Percentiles rank a stretch among this genome's conserved stretches.
phyloP scores from a whole-genome alignment of 1,284 basidiomycete genomes.

The Fomitopsis pinicola region DNA sequence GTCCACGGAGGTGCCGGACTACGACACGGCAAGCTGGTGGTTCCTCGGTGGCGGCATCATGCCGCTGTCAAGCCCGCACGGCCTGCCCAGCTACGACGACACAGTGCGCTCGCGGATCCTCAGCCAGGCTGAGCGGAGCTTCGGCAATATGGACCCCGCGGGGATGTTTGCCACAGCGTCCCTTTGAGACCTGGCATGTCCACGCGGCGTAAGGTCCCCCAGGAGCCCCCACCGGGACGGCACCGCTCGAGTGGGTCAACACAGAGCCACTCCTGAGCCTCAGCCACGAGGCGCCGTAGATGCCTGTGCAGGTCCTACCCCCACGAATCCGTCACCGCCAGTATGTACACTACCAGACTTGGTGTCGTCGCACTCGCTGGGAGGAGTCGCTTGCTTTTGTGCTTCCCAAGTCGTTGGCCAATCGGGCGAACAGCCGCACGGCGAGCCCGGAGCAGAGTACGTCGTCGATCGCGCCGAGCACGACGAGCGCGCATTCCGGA shows the following conservation, averaged over 20 bases:
- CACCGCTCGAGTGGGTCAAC: slow-evolving; percentile 74
- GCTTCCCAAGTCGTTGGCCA: slow-evolving; percentile 31
- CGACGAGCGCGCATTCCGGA: slow-evolving; percentile 14
- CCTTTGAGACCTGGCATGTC: slow-evolving; percentile 14
- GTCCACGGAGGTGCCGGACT: slow-evolving; percentile 79
- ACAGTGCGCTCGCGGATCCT: slow-evolving; percentile 17
- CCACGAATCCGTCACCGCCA: slow-evolving; percentile 25
- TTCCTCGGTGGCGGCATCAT: slow-evolving; percentile 84
- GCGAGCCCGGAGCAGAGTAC: slow-evolving; percentile 42
- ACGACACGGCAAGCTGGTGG: slow-evolving; percentile 65
- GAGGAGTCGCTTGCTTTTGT: slow-evolving; percentile 26
- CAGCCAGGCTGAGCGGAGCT: slow-evolving; percentile 19
- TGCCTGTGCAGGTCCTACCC: slow-evolving; percentile 29
- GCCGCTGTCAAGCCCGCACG: slow-evolving; percentile 69
- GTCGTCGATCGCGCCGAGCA: slow-evolving; percentile 11
- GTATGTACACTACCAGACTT: slow-evolving; percentile 22
- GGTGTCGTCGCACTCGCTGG: slow-evolving; percentile 6
- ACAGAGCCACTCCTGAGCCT: slow-evolving; percentile 76
- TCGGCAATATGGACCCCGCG: slow-evolving; percentile 25
- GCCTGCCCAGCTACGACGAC: slow-evolving; percentile 82
- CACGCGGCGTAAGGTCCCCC: slow-evolving; percentile 24
- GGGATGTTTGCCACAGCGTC: slow-evolving; percentile 12
- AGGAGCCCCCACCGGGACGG: slow-evolving; percentile 19
- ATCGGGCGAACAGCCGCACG: slow-evolving; percentile 44
- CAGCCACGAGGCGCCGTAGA: slow-evolving; percentile 30